Evolutionary conservation across 31 red algal genomes (phyloP).

Genomic region (Asparagopsis taxiformis): DNA sequence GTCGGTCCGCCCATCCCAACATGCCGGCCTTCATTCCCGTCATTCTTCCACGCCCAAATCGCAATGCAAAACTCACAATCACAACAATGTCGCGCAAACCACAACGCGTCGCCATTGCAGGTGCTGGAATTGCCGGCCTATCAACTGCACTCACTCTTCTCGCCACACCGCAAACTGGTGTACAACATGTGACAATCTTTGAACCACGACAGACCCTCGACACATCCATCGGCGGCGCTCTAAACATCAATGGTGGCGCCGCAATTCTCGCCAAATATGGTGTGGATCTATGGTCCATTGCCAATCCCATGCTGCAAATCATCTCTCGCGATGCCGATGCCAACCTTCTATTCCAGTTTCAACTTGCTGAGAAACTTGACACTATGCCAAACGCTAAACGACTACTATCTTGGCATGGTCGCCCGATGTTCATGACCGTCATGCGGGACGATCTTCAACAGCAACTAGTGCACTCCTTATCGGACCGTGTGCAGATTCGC

Average conservation of each 20-base stretch:
- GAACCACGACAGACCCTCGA: constrained; percentile 36
- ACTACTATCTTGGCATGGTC: constrained; percentile 10
- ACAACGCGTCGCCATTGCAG: constrained; percentile 50
- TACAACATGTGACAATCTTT: constrained; percentile 25
- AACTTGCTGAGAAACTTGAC: constrained; percentile 7
- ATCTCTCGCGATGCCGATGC: constrained; percentile 19
- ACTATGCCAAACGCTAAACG: background rate
- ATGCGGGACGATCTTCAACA: constrained; percentile 46
- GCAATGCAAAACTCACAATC: too few relatives aligned
- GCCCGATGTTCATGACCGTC: constrained; percentile 29
- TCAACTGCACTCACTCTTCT: constrained; percentile 53
- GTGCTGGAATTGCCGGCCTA: constrained; percentile 73
- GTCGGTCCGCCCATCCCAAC: too few relatives aligned
- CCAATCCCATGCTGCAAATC: constrained; percentile 1
- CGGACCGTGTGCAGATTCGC: constrained; percentile 12
- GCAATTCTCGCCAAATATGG: constrained; percentile 47
- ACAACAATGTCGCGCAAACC: constrained; percentile 16
- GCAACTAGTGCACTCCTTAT: constrained; percentile 15
- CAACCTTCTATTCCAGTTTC: constrained; percentile 20
- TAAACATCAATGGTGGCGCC: constrained; percentile 58
- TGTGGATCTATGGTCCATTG: constrained; percentile 17
- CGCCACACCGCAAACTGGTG: constrained; percentile 20
- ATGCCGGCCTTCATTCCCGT: too few relatives aligned
- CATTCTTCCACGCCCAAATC: too few relatives aligned
- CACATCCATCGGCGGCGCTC: constrained; percentile 20